These are phyloP conservation scores for Fusarium sp. DNA, from an alignment of 2,329 filamentous ascomycete genomes.

Conservation along the genomic window DNA sequence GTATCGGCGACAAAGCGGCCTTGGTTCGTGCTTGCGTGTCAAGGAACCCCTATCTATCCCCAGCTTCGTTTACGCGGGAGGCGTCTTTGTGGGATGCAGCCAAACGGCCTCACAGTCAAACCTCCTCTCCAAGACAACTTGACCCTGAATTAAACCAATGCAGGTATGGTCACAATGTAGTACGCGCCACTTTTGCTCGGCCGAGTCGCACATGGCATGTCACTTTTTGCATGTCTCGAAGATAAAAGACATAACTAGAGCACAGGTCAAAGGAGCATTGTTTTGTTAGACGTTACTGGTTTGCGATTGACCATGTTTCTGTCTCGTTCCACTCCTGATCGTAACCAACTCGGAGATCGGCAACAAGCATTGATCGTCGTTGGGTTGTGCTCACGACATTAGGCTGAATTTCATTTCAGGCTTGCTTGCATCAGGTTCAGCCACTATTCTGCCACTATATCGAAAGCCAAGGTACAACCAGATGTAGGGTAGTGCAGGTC, in stretches of 20 bases:
- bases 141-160: slow-evolving; percentile 6
- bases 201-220: slow-evolving; percentile 6
- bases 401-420: slow-evolving; percentile 1
- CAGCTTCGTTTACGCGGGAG: not conserved
- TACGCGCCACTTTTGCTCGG: slow-evolving; percentile 6
- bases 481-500: slow-evolving; percentile 9
- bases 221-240: not conserved
- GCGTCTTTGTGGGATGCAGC: slow-evolving; percentile 14
- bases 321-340: slow-evolving; percentile 2
- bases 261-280: not conserved
- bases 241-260: not conserved
- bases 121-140: not conserved
- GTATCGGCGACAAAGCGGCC: not conserved
- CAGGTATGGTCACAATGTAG: not conserved
- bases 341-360: slow-evolving; percentile 18
- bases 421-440: not conserved
- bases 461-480: not conserved
- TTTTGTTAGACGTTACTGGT: not conserved
- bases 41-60: not conserved
- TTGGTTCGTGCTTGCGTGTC: slow-evolving; percentile 9
- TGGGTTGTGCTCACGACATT: slow-evolving; percentile 3
- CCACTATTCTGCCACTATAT: not conserved
- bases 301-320: not conserved
- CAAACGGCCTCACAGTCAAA: slow-evolving; percentile 6
- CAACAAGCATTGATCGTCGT: slow-evolving; percentile 12